Conservation (phyloP, 225 moss, liverwort and hornwort genomes). For the Lunularia cruciata region DNA sequence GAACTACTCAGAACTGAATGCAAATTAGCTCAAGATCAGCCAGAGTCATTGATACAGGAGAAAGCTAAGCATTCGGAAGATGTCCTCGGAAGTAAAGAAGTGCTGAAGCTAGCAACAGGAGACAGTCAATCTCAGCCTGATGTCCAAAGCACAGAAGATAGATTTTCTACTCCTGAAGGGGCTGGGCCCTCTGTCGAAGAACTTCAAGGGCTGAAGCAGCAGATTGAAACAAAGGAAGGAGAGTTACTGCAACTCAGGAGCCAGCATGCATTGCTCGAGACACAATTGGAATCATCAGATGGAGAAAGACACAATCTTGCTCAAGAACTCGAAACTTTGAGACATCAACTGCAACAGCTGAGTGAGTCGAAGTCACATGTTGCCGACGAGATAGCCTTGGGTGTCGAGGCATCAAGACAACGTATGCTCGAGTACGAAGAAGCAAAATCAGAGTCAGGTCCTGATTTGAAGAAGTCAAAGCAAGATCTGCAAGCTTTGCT, state of each 20-base stretch:
- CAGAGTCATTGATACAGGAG: conserved; percentile 43
- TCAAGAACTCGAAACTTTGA: conserved; percentile 27
- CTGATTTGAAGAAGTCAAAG: conserved; percentile 9
- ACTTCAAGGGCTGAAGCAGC: conserved; percentile 14
- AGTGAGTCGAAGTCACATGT: conserved; percentile 26
- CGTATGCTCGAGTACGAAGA: conserved; percentile 26
- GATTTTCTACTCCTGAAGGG: background rate
- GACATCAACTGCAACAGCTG: conserved; percentile 31
- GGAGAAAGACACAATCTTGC: conserved; percentile 24
- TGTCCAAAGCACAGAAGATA: background rate
- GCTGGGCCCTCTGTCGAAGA: background rate
- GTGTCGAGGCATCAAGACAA: conserved; percentile 24
- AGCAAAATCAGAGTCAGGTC: conserved; percentile 12
- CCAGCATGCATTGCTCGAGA: conserved; percentile 12
- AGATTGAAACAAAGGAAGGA: conserved; percentile 24
- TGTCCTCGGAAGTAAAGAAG: conserved; percentile 20
- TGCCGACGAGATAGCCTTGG: conserved; percentile 14
- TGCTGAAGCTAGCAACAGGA: conserved; percentile 36
- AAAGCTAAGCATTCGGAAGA: conserved; percentile 33
- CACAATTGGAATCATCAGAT: conserved; percentile 23
- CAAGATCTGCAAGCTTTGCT: conserved; percentile 5
- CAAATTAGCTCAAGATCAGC: conserved; percentile 27
- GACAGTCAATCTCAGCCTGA: background rate
- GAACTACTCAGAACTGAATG: conserved; percentile 42
- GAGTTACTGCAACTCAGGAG: conserved; percentile 23